Percentiles rank a stretch among this genome's conserved stretches.
Evolutionary conservation across 2,329 filamentous ascomycete genomes (phyloP).

Genomic region (Colletotrichum aenigma): DNA sequence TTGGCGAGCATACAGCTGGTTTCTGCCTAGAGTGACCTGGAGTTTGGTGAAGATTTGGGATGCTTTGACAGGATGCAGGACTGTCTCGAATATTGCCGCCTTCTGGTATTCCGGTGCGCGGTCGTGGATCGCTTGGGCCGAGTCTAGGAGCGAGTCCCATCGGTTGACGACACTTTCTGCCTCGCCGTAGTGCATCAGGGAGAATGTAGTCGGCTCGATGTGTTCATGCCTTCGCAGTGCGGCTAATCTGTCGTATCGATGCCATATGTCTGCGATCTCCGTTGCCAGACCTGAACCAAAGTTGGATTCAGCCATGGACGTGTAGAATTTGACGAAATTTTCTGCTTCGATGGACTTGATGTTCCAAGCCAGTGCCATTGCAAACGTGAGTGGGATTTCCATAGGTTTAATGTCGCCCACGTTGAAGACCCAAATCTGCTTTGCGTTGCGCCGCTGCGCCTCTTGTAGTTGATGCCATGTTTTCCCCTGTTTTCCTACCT

Average conservation of each 20-base stretch:
- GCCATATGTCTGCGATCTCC: conserved; percentile 52
- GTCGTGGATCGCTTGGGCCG: conserved; percentile 31
- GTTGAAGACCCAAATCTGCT: conserved; percentile 66
- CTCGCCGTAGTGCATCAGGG: conserved; percentile 64
- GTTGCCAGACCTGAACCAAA: conserved; percentile 52
- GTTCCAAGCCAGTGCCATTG: conserved; percentile 62
- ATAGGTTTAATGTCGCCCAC: conserved; percentile 66
- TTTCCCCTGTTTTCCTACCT: conserved; percentile 30
- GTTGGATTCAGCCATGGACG: neutral
- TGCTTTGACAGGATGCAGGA: conserved; percentile 64
- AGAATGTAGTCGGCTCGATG: conserved; percentile 60
- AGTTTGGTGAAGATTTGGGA: conserved; percentile 58
- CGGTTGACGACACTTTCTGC: conserved; percentile 55
- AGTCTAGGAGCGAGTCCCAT: conserved; percentile 40
- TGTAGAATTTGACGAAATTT: conserved; percentile 29
- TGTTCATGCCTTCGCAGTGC: conserved; percentile 65
- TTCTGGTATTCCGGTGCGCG: conserved; percentile 36
- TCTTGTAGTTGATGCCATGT: conserved; percentile 58
- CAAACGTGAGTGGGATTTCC: conserved; percentile 59
- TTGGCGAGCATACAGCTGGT: conserved; percentile 60
- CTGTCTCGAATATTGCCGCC: conserved; percentile 63
- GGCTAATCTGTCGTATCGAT: conserved; percentile 52
- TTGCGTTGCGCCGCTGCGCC: conserved; percentile 51
- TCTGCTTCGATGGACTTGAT: conserved; percentile 49
- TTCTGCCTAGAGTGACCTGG: conserved; percentile 48